Base-by-base conservation (phyloP, 345 rosid genomes). In the Physaria fendleri region DNA sequence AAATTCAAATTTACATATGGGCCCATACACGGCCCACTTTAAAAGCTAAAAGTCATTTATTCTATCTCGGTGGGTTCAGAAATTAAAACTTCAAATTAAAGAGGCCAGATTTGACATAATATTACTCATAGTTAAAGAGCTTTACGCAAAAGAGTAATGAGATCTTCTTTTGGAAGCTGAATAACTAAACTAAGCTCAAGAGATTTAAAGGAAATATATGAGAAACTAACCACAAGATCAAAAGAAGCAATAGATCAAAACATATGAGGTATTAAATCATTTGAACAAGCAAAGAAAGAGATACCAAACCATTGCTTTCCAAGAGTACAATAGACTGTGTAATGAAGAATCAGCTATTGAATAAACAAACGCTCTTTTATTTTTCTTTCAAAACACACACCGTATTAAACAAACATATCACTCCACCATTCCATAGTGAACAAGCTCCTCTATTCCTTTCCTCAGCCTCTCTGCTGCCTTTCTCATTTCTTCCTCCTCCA, bases 391-490 rank as follows among this genome's bases (percentile, higher is more conserved):
- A n/a, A n/a, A n/a, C n/a, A n/a, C n/a, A n/a, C n/a, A n/a, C n/a
- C n/a, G n/a, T n/a, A n/a, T 42, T 4, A 3, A 20, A 40, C n/a
- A 30, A 30, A 9, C 22, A 20, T 14, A 18, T 70, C 54, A 70
- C 59, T 64, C 71, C 8, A 80, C 78, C 88, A 82, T 68, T 35
- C 95, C 95, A 6, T 33, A 29, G 30, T 42, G 68, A 59, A 90
- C 65, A 55, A 89, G 69, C 60, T 87, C 99, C 56, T 87, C 90
- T 16, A 87, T 56, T 11, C 97, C 96, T 64, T 21, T 70, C 80
- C 48, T 87, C 71, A 87, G 79, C 78, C 83, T 83, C 25, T 65
- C 79, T 0, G 90, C 88, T 1, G 97, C 97, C 1, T 78, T 83
- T 63, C 59, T 81, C 66, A 87, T 83, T 13, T 73, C 85, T 17